These are phyloP conservation scores for Chiua virens DNA, from an alignment of 768 basidiomycete species.

Conservation along the genomic window DNA sequence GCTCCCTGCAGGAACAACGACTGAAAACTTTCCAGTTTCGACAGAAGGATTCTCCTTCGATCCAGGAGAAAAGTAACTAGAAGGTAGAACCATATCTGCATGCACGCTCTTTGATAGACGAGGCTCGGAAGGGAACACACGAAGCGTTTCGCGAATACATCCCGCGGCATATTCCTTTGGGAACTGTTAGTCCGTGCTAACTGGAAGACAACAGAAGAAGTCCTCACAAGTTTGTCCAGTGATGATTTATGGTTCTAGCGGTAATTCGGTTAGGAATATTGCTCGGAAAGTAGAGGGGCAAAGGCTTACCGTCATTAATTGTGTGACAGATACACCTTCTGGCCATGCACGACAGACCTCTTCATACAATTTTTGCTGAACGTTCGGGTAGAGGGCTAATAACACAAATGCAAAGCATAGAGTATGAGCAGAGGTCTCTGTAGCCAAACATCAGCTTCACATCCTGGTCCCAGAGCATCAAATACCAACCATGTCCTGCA, in stretches of 20 bases:
- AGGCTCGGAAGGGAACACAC: slow-evolving; percentile 39
- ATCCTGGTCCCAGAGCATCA: neutral
- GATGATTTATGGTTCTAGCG: slow-evolving; percentile 41
- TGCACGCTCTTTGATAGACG: slow-evolving; percentile 37
- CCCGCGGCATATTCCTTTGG: slow-evolving; percentile 43
- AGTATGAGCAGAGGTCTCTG: slow-evolving; percentile 50
- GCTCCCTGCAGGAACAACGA: slow-evolving; percentile 41
- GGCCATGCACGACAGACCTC: slow-evolving; percentile 44
- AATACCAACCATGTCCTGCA: slow-evolving; percentile 45
- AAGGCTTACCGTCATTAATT: slow-evolving; percentile 29
- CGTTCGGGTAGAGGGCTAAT: slow-evolving; percentile 50
- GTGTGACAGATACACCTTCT: slow-evolving; percentile 27
- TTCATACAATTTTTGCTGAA: slow-evolving; percentile 45
- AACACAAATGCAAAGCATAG: slow-evolving; percentile 43
- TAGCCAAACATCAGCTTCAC: slow-evolving; percentile 2
- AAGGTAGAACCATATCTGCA: slow-evolving; percentile 36
- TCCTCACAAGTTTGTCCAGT: slow-evolving; percentile 37
- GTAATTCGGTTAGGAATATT: neutral
- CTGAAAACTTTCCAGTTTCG: slow-evolving; percentile 30
- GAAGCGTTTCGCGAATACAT: slow-evolving; percentile 47
- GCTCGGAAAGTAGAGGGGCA: neutral
- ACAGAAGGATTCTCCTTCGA: slow-evolving; percentile 7
- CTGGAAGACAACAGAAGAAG: neutral
- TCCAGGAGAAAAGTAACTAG: slow-evolving; percentile 33
- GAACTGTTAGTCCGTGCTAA: neutral